phyloP scores from a whole-genome alignment of 2,329 filamentous ascomycete species.

The Colletotrichum camelliae region DNA sequence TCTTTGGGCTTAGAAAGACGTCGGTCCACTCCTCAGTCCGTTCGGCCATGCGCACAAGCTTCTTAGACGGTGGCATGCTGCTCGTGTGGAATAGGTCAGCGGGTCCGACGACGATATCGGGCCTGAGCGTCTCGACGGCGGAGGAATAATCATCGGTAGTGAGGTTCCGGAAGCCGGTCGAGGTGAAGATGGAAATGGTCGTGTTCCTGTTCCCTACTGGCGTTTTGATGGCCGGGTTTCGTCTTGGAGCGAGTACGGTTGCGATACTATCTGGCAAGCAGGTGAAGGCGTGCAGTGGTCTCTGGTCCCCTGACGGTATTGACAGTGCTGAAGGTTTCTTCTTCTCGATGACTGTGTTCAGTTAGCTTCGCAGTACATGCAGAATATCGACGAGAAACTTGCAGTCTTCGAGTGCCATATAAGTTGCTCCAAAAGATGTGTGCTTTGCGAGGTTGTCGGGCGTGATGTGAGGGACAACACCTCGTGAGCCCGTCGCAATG shows the following conservation, averaged over 20 bases:
- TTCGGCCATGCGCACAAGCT: slow-evolving; percentile 83
- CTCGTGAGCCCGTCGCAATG: slow-evolving; percentile 80
- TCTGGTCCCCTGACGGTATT: slow-evolving; percentile 43
- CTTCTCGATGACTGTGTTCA: slow-evolving; percentile 57
- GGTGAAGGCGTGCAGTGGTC: slow-evolving; percentile 78
- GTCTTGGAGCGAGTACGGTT: slow-evolving; percentile 77
- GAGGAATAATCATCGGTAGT: slow-evolving; percentile 72
- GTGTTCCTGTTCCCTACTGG: slow-evolving; percentile 74
- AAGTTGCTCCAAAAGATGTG: slow-evolving; percentile 71
- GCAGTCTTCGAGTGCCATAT: slow-evolving; percentile 94
- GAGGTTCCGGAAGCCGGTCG: slow-evolving; percentile 81
- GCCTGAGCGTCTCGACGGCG: slow-evolving; percentile 68
- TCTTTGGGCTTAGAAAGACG: slow-evolving; percentile 62
- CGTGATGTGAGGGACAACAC: slow-evolving; percentile 84
- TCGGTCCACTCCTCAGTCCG: slow-evolving; percentile 84
- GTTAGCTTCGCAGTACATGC: not conserved
- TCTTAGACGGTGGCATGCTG: slow-evolving; percentile 68
- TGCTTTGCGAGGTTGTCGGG: slow-evolving; percentile 79
- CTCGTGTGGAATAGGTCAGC: slow-evolving; percentile 68
- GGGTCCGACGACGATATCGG: slow-evolving; percentile 81
- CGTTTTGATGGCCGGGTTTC: slow-evolving; percentile 76
- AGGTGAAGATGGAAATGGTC: slow-evolving; percentile 80
- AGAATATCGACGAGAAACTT: slow-evolving; percentile 41
- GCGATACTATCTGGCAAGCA: slow-evolving; percentile 69
- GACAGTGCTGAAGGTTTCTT: slow-evolving; percentile 51